These are phyloP conservation scores for Pontederia crassipes DNA, from an alignment of 176 grass and related monocot species.

Conservation along the genomic window DNA sequence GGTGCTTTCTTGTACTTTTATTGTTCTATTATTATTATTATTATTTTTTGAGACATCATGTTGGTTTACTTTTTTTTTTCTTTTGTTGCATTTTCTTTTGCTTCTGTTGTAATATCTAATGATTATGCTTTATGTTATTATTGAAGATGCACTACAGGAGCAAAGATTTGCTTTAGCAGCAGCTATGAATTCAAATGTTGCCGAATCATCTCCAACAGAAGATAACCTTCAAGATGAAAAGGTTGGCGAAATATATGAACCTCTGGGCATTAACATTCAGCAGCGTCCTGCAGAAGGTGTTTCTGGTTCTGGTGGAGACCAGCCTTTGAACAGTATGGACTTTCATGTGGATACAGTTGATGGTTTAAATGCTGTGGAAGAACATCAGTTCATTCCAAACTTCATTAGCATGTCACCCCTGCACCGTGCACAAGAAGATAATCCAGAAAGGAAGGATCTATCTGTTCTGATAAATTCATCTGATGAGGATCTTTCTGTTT, in stretches of 20 bases:
- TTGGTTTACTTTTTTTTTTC: neutral
- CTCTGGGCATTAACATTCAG: constrained; percentile 61
- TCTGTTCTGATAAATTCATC: constrained; percentile 44
- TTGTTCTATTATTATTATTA: neutral
- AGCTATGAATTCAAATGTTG: constrained; percentile 39
- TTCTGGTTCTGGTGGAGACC: constrained; percentile 31
- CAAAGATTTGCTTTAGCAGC: constrained; percentile 53
- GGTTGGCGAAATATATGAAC: constrained; percentile 55
- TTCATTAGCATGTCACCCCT: constrained; percentile 44
- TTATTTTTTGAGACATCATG: no score
- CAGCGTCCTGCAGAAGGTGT: constrained; percentile 39
- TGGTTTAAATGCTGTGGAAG: constrained; percentile 41
- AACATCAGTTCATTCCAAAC: constrained; percentile 81
- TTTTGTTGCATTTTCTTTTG: no score
- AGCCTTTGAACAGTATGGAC: neutral
- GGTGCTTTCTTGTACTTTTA: constrained; percentile 21
- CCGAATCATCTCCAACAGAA: constrained; percentile 43
- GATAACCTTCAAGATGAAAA: constrained; percentile 31
- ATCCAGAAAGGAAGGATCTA: constrained; percentile 25
- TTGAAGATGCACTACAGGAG: constrained; percentile 70
- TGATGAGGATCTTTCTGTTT: constrained; percentile 65
- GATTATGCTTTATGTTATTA: no score
- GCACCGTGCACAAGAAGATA: constrained; percentile 23
- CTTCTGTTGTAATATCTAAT: no score
- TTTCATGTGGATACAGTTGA: constrained; percentile 35